Evolutionary conservation across 2,329 filamentous ascomycete species (phyloP).

Genomic region (Cytospora schulzeri): DNA sequence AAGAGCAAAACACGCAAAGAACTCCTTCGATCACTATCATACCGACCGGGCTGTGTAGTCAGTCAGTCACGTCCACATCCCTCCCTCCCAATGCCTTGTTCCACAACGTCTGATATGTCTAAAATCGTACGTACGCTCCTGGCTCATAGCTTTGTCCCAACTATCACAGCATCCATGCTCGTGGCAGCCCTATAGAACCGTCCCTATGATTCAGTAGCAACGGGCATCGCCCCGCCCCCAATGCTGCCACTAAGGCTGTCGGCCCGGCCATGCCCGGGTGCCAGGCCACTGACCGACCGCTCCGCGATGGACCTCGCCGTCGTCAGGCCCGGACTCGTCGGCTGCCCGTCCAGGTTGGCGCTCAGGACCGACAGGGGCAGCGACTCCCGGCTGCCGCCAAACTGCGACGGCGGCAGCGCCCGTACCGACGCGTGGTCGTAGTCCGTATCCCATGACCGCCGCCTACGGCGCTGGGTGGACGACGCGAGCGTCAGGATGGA

Average conservation of each 20-base stretch:
- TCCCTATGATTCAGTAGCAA: constrained; percentile 50
- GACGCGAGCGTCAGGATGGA: constrained; percentile 84
- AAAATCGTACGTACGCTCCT: background rate
- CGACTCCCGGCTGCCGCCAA: constrained; percentile 79
- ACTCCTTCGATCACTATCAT: constrained; percentile 1
- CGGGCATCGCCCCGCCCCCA: constrained; percentile 60
- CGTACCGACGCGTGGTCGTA: constrained; percentile 67
- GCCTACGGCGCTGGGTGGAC: constrained; percentile 75
- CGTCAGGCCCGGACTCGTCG: constrained; percentile 55
- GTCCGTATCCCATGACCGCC: constrained; percentile 81
- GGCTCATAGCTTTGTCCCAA: constrained; percentile 1
- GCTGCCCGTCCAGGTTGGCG: constrained; percentile 61
- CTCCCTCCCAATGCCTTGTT: constrained; percentile 1
- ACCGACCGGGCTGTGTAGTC: background rate
- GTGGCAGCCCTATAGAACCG: constrained; percentile 3
- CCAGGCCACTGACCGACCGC: constrained; percentile 64
- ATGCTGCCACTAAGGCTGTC: constrained; percentile 83
- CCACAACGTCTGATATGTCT: background rate
- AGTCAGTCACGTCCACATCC: background rate
- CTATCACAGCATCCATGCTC: background rate
- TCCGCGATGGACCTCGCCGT: constrained; percentile 44
- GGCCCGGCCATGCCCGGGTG: constrained; percentile 71
- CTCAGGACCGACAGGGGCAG: constrained; percentile 78
- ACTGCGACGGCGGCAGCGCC: constrained; percentile 80
- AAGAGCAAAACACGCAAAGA: background rate